Base-by-base conservation (phyloP, 768 basidiomycete species). In the Auriscalpium microsporum region DNA sequence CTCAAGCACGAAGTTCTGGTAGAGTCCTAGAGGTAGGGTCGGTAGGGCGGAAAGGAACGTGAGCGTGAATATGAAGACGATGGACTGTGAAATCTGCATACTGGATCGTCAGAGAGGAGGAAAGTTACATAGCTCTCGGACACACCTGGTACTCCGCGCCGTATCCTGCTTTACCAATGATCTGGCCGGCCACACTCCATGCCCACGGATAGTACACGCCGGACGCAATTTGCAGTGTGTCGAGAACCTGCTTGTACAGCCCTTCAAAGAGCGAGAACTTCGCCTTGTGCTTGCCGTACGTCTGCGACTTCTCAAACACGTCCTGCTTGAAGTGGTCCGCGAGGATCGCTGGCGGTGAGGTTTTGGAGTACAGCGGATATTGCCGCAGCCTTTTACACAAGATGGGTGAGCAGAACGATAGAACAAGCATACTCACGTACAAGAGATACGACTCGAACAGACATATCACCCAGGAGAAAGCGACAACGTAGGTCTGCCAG, bases 1-100 rank as follows among this genome's bases (percentile, higher is more conserved):
- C 71, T 98, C 96, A 40, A 98, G 76, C 6, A 94, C 87, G 66
- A 99, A 99, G 3, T 92, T 96, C 57, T 83, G 79, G 73, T 96
- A 97, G 21, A 86, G 74, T 35, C 80, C 82, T 44, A 92, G 73
- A 17, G 95, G 93, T 10, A 94, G 73, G 8, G 79, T 73, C 2
- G 91, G 83, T 33, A 90, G 67, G 0, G 83, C 78, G 2, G 86
- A 86, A 42, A 83, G 53, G 55, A 87, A 67, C 63, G 80, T 83
- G 45, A 95, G 71, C 44, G 87, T 65, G 52, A 79, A 80, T 3
- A 83, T 77, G 67, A 92, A 95, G 8, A 79, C 76, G 53, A 95
- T 81, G 1, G 92, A 94, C 69, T 93, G 93, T 1, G 76, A 68
- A 56, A 94, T 95, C 94, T 94, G 48, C 1, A 17, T 10, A 50